Evolutionary conservation across 441 rosid genomes (phyloP).

Genomic region (Euphorbia corollata): DNA sequence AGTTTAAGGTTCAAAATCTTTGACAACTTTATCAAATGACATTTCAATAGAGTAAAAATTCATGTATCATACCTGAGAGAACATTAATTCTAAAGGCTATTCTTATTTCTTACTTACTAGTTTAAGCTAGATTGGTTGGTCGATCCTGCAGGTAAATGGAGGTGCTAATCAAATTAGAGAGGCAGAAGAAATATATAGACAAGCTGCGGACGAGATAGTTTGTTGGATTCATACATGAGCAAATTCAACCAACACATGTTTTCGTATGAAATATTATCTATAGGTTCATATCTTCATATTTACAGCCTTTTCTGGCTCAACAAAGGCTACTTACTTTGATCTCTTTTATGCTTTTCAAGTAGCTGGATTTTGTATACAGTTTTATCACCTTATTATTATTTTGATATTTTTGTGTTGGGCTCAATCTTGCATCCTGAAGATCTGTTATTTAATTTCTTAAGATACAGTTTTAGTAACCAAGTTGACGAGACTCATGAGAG

Average conservation of each 20-base stretch:
- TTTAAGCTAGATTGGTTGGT: not conserved
- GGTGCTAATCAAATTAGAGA: slow-evolving; percentile 33
- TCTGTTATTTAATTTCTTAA: too few species aligned
- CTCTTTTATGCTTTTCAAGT: too few species aligned
- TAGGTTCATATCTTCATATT: too few species aligned
- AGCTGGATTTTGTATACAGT: not conserved
- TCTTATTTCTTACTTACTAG: not conserved
- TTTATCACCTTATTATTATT: too few species aligned
- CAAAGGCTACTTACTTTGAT: not conserved
- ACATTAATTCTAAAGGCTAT: too few species aligned
- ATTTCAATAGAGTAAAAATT: too few species aligned
- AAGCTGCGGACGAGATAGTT: slow-evolving; percentile 57
- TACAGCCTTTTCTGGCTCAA: not conserved
- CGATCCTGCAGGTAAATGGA: slow-evolving; percentile 29
- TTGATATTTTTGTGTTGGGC: too few species aligned
- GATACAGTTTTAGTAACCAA: too few species aligned
- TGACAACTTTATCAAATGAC: too few species aligned
- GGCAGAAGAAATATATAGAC: slow-evolving; percentile 49
- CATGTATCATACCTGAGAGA: too few species aligned
- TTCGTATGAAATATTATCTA: not conserved
- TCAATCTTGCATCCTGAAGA: too few species aligned
- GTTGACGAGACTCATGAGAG: too few species aligned
- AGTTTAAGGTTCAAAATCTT: not conserved
- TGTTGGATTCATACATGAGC: slow-evolving; percentile 34
- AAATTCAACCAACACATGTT: slow-evolving; percentile 8